Evolutionary conservation across 495 filamentous ascomycete genomes (phyloP), one percentile per base, ranked within the genome.

Genomic region (Geoglossum glabrum): DNA sequence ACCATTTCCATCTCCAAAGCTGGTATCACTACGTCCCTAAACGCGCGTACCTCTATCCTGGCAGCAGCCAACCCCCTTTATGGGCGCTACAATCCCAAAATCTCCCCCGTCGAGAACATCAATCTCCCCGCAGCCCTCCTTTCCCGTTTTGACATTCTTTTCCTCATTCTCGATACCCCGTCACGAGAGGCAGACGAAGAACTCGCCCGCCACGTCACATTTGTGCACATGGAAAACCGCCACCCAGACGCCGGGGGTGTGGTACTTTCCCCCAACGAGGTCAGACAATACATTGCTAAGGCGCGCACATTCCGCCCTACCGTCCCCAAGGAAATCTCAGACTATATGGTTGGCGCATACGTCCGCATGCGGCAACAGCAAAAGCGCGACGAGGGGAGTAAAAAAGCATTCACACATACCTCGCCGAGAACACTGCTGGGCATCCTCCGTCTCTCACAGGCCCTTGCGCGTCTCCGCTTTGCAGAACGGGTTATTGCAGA

Each of bases 1-100:
- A 98, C 92, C 54, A 98, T 98, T 58, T 94, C 87, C 57, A 97
- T 98, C 62, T 95, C 90, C 62, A 98, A 98, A 74, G 92, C 92
- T 19, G 92, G 92, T 60, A 98, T 98, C 68, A 92, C 81, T 46
- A 98, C 92, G 13, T 90, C 90, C 0, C 79, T 98, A 38, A 98
- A 98, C 65, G 92, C 92, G 1, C 84, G 92, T 50, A 95, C 92
- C 15, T 93, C 92, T 0, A 97, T 98, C 65, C 79, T 98, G n/a
- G 93, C 92, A 1, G 92, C 92, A 13, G 92, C 92, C 59, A 98
- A 98, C 74, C 92, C 92, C 50, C 78, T 98, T 11, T 98, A 97
- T 64, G 92, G 92, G 52, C 87, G 92, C 28, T 98, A 98, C 75
- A 98, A 98, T 74, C 90, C 93, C 19, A 86, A 87, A 51, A 80